phyloP scores from a whole-genome alignment of 495 filamentous ascomycete species.

The Pseudomonodictys pantanalensis region DNA sequence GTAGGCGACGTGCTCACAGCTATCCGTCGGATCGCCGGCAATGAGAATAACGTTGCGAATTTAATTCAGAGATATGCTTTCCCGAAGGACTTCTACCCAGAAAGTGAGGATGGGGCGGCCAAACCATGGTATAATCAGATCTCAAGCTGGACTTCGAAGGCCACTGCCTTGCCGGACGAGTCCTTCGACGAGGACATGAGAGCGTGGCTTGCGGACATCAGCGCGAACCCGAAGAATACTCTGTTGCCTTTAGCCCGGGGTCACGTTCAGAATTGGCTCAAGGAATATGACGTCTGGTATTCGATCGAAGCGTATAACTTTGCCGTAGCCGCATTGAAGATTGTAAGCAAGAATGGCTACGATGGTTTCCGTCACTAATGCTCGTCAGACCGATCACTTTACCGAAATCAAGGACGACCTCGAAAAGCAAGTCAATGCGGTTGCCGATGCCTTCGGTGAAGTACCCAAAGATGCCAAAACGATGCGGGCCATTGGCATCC shows the following conservation, averaged over 20 bases:
- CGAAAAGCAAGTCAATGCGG: neutral
- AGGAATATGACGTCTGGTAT: neutral
- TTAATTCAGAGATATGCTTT: neutral
- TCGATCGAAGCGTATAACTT: neutral
- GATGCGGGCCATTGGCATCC: conserved; percentile 1
- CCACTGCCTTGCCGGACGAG: neutral
- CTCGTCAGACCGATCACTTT: neutral
- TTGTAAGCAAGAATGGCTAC: neutral
- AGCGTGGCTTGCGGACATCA: neutral
- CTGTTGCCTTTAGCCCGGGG: neutral
- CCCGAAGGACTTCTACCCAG: neutral
- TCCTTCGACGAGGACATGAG: neutral
- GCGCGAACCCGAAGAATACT: neutral
- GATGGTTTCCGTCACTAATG: neutral
- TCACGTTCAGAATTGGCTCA: conserved; percentile 2
- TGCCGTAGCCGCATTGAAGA: neutral
- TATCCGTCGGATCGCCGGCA: neutral
- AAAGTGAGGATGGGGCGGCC: neutral
- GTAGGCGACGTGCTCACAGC: neutral
- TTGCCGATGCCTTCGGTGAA: neutral
- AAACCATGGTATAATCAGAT: neutral
- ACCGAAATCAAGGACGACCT: neutral
- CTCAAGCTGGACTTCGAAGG: neutral
- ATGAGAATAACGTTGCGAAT: conserved; percentile 1
- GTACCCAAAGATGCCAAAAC: neutral